These are phyloP conservation scores for Neoscytalidium dimidiatum DNA, from an alignment of 2,329 filamentous ascomycete genomes.

Conservation along the genomic window DNA sequence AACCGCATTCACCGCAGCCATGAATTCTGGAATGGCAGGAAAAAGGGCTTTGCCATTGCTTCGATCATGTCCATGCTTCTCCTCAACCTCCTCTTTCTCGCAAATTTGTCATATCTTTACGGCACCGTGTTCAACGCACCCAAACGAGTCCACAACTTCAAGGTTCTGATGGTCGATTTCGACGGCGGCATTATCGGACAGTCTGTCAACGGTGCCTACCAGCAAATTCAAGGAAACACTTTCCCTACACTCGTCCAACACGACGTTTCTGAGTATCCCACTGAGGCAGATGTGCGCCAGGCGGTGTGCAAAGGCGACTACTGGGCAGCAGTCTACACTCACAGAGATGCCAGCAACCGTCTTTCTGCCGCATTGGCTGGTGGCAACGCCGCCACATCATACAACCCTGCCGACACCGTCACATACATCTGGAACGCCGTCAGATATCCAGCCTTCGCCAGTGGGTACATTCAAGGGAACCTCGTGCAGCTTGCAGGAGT, in stretches of 20 bases:
- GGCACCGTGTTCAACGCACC: conserved; percentile 39
- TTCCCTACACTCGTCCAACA: conserved; percentile 38
- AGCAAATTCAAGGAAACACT: conserved; percentile 26
- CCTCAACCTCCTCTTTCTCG: conserved; percentile 41
- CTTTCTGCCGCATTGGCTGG: conserved; percentile 40
- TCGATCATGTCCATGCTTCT: not conserved
- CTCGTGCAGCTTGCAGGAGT: conserved; percentile 34
- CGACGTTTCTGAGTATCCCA: conserved; percentile 28
- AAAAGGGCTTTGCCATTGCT: conserved; percentile 5
- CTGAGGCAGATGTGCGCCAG: conserved; percentile 29
- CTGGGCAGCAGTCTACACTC: conserved; percentile 33
- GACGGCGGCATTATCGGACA: conserved; percentile 38
- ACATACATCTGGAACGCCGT: conserved; percentile 50
- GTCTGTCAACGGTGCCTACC: conserved; percentile 36
- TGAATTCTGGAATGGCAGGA: conserved; percentile 12
- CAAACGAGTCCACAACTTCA: conserved; percentile 36
- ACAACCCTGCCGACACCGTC: conserved; percentile 40
- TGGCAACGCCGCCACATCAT: conserved; percentile 31
- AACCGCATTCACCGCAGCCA: conserved; percentile 12
- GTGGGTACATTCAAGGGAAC: conserved; percentile 34
- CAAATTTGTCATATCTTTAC: conserved; percentile 39
- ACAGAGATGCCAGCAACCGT: conserved; percentile 39
- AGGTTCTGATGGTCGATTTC: conserved; percentile 42
- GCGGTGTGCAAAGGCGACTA: conserved; percentile 40
- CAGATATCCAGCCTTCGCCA: conserved; percentile 43